These are phyloP conservation scores for Lepiota subincarnata DNA, from an alignment of 768 basidiomycete species.

Conservation along the genomic window DNA sequence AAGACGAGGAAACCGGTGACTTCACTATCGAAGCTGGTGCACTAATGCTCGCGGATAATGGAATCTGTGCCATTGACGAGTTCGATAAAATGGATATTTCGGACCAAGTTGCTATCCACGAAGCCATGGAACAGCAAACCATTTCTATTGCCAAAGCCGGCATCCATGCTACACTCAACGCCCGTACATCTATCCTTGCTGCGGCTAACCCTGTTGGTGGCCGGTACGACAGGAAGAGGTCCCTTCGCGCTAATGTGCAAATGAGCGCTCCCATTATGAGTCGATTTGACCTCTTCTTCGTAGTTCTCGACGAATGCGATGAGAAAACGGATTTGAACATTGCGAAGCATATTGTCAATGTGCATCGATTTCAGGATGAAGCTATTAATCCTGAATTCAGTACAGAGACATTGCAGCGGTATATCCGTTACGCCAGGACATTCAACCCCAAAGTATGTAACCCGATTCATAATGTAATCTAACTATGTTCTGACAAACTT, in stretches of 20 bases:
- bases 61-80: constrained; percentile 99
- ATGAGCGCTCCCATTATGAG: constrained; percentile 99
- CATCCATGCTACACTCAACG: constrained; percentile 97
- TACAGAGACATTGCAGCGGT: constrained; percentile 93
- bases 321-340: constrained; percentile 90
- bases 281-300: constrained; percentile 96
- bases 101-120: constrained; percentile 98
- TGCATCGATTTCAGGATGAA: constrained; percentile 91
- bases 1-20: constrained; percentile 97
- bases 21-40: constrained; percentile 99
- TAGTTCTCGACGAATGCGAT: constrained; percentile 96
- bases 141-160: constrained; percentile 99
- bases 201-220: constrained; percentile 98
- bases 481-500: constrained; percentile 7
- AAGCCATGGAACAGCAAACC: constrained; percentile 99
- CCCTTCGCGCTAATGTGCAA: constrained; percentile 85
- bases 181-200: constrained; percentile 94
- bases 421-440: constrained; percentile 95
- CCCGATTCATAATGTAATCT: constrained; percentile 12
- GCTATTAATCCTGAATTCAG: constrained; percentile 97
- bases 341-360: constrained; percentile 95
- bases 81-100: constrained; percentile 99
- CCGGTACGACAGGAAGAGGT: constrained; percentile 92
- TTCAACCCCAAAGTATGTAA: constrained; percentile 98
- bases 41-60: constrained; percentile 98